Percentiles rank a stretch among this genome's conserved stretches.
Conservation (phyloP, 169 alveolate species). For the Perkinsus olseni region DNA sequence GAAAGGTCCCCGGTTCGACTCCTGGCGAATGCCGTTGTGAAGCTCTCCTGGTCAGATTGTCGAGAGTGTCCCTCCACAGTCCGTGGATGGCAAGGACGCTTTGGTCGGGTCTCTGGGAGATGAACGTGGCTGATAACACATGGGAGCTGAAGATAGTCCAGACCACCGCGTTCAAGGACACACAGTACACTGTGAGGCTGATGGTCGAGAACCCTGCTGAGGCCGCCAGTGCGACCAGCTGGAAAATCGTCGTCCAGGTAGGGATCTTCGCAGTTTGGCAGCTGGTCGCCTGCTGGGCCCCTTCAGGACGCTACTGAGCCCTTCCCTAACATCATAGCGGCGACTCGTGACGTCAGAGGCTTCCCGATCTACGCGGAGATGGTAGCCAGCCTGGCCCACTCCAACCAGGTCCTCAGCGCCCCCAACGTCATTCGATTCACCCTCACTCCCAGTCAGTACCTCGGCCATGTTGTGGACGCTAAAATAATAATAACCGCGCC, state of each 20-base stretch:
- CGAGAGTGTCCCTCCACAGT: background rate
- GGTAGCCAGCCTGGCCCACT: conserved; percentile 4
- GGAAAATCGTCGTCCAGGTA: background rate
- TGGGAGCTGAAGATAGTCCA: background rate
- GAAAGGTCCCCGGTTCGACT: background rate
- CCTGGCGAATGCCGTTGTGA: background rate
- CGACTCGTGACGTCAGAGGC: conserved; percentile 6
- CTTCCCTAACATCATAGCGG: background rate
- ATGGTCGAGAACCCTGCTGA: background rate
- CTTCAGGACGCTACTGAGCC: background rate
- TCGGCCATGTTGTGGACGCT: background rate
- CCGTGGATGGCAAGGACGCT: background rate
- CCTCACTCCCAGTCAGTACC: background rate
- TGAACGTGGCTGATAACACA: background rate
- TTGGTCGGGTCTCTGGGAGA: background rate
- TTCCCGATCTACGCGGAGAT: background rate
- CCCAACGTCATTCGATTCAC: background rate
- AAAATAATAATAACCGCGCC: conserved; percentile 1
- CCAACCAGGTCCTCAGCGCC: conserved; percentile 2
- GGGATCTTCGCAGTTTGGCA: background rate
- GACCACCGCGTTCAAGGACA: background rate
- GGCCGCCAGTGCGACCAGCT: background rate
- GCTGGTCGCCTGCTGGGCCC: background rate
- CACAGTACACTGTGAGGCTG: background rate
- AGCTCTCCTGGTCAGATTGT: background rate